Base-by-base conservation (phyloP, 495 filamentous ascomycete genomes). In the Elasticomyces elasticus region DNA sequence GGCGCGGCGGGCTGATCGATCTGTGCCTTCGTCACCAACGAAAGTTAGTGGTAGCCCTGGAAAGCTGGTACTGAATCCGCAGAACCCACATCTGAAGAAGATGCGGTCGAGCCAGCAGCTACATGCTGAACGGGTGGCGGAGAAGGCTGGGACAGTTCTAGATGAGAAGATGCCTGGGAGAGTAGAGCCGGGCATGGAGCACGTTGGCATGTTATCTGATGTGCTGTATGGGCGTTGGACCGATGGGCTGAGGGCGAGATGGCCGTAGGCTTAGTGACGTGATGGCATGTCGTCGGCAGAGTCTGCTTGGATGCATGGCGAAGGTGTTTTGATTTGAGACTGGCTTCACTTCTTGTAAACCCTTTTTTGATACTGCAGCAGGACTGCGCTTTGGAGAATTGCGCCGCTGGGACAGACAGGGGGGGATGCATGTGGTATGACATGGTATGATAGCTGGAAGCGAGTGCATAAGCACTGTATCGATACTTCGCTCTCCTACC, bases 221-320 rank as follows among this genome's bases (percentile, higher is more conserved):
- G 84, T 95, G 25, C 77, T 98, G 19, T 97, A 95, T 69, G 74
- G 80, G 38, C 78, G 91, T 22, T 98, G 92, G 92, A 76, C 85
- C 0, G 87, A 94, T 55, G 89, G 87, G 13, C 68, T 97, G 62
- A 81, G 82, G 61, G 78, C 75, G 49, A 76, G 91, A 51, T 98
- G 91, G 91, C 77, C 79, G 17, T 70, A 71, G 28, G 65, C 43
- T 25, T 49, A 49, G 42, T 52, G 50, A 45, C 15, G 30, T 7
- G 30, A 7, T 33, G 7, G 7, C 7, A 33, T 7, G 30, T 7
- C 30, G 30, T 33, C 7, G 7, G 30, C 7, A 15, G 30, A 7
- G 15, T 33, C 7, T 33, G 15, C 15, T 33, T 7, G 19, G 23
- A 47, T 47, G 44, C 44, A 47, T 47, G 19, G 44, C 44, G 49